Evolutionary conservation across 345 rosid species (phyloP).

Genomic region (Pugionium cornutum): DNA sequence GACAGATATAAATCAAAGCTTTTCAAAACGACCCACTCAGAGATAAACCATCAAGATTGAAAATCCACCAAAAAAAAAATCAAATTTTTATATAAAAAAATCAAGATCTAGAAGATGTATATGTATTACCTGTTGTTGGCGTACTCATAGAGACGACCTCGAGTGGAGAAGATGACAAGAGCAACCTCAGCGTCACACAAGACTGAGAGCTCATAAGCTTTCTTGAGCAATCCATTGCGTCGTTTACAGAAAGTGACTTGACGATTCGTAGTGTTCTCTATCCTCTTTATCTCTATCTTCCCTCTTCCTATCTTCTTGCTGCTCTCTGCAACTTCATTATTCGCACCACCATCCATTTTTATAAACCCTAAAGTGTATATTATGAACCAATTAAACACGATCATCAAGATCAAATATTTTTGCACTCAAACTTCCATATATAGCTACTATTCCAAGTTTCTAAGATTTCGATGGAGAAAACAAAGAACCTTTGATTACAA

Average conservation of each 20-base stretch:
- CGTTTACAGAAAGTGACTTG: conserved; percentile 90
- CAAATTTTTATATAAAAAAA: background rate
- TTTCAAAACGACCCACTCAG: background rate
- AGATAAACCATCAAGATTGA: conserved; percentile 22
- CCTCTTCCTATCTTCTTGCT: conserved; percentile 44
- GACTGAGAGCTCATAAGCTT: too few species aligned
- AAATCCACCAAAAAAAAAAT: background rate
- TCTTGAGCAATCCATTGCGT: conserved; percentile 51
- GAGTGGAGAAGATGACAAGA: too few species aligned
- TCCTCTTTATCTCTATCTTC: conserved; percentile 60
- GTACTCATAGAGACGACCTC: too few species aligned
- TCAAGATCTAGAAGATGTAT: conserved; percentile 3
- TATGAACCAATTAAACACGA: background rate
- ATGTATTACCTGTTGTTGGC: conserved; percentile 49
- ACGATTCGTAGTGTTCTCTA: conserved; percentile 76
- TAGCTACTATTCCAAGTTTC: conserved; percentile 6
- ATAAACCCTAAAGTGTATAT: conserved; percentile 1
- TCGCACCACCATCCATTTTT: conserved; percentile 34
- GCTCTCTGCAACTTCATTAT: conserved; percentile 51
- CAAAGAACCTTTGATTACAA: background rate
- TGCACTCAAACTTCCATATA: background rate
- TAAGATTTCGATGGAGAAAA: conserved; percentile 1
- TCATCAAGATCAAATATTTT: background rate
- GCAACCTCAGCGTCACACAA: too few species aligned
- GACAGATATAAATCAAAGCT: background rate